Evolutionary conservation across 768 basidiomycete species (phyloP).

Genomic region (Inosperma sp.): DNA sequence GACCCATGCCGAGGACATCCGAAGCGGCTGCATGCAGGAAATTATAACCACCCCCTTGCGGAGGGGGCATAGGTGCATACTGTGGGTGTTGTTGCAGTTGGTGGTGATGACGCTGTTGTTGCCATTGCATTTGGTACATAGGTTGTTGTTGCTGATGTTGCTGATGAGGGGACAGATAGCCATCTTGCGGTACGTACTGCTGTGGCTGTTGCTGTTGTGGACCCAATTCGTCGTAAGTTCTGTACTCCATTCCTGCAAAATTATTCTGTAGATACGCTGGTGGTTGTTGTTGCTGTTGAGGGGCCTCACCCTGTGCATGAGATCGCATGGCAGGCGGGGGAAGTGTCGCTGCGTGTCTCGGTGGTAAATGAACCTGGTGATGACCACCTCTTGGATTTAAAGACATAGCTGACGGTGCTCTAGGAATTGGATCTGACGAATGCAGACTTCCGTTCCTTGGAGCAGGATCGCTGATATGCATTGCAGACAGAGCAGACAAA

Average conservation of each 20-base stretch:
- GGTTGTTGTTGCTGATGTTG: constrained; percentile 8
- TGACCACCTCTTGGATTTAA: constrained; percentile 10
- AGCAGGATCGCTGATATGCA: constrained; percentile 46
- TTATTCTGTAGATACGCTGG: constrained; percentile 4
- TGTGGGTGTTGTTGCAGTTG: constrained; percentile 6
- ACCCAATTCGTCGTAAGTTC: constrained; percentile 3
- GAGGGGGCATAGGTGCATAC: neutral
- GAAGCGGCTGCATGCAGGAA: constrained; percentile 72
- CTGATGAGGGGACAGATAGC: constrained; percentile 5
- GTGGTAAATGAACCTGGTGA: constrained; percentile 7
- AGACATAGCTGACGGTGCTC: constrained; percentile 25
- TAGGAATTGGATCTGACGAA: constrained; percentile 20
- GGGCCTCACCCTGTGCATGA: constrained; percentile 3
- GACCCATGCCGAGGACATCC: constrained; percentile 74
- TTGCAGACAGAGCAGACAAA: constrained; percentile 48
- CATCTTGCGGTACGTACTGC: no score
- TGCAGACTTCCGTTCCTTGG: constrained; percentile 8
- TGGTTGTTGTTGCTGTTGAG: constrained; percentile 10
- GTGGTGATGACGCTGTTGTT: no score
- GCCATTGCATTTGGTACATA: constrained; percentile 6
- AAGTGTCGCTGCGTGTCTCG: constrained; percentile 9
- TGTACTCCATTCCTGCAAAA: neutral
- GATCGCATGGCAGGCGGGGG: constrained; percentile 4
- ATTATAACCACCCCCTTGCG: constrained; percentile 42
- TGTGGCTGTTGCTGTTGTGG: constrained; percentile 9